Evolutionary conservation across 2,329 filamentous ascomycete species (phyloP).

Genomic region (Scorias spongiosa): DNA sequence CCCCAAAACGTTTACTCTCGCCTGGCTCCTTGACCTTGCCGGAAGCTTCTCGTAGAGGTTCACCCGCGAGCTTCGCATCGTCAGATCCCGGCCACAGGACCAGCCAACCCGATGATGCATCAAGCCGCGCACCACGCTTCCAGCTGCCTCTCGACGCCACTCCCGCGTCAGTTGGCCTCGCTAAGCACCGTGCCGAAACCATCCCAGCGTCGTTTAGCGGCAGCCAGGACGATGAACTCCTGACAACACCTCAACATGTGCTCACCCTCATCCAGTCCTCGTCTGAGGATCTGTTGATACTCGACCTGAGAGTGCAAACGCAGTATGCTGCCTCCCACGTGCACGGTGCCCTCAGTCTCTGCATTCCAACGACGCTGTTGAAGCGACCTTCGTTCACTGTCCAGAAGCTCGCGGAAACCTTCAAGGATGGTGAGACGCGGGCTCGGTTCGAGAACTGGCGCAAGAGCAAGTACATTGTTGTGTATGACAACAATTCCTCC

Average conservation of each 20-base stretch:
- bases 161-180: slow-evolving; percentile 3
- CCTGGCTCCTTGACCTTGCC: slow-evolving; percentile 26
- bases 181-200: slow-evolving; percentile 30
- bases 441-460: slow-evolving; percentile 64
- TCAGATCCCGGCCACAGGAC: slow-evolving; percentile 17
- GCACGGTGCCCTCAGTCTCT: slow-evolving; percentile 71
- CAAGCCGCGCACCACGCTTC: slow-evolving; percentile 11
- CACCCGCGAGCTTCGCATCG: slow-evolving; percentile 28
- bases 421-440: slow-evolving; percentile 56
- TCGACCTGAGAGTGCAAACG: slow-evolving; percentile 78
- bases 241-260: slow-evolving; percentile 34
- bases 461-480: slow-evolving; percentile 59
- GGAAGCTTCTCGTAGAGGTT: slow-evolving; percentile 30
- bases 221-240: slow-evolving; percentile 20
- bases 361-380: slow-evolving; percentile 84
- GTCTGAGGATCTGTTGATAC: slow-evolving; percentile 45
- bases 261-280: slow-evolving; percentile 33
- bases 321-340: slow-evolving; percentile 66
- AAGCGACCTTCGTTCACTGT: slow-evolving; percentile 85
- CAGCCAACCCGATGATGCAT: slow-evolving; percentile 15
- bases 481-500: slow-evolving; percentile 68
- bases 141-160: slow-evolving; percentile 16
- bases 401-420: slow-evolving; percentile 73
- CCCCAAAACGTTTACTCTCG: slow-evolving; percentile 34
- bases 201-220: slow-evolving; percentile 20